These are phyloP conservation scores for Alternaria alternata DNA, from an alignment of 2,329 filamentous ascomycete genomes.

Conservation along the genomic window DNA sequence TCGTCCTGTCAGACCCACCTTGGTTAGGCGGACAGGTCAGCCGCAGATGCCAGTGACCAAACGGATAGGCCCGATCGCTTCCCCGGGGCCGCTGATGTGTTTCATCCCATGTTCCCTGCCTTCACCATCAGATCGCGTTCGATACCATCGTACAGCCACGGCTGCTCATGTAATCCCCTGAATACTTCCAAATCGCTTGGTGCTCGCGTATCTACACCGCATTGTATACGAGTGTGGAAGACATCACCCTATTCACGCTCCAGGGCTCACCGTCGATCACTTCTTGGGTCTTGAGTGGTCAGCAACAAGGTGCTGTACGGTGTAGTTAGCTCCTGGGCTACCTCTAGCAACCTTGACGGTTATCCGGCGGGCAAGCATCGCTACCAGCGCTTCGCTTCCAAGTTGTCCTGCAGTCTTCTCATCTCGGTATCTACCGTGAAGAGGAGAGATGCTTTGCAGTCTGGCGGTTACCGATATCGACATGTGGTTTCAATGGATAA, in stretches of 20 bases:
- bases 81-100: slow-evolving; percentile 14
- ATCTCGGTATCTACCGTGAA: background rate
- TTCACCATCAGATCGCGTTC: slow-evolving; percentile 12
- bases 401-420: background rate
- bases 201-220: slow-evolving; percentile 9
- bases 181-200: background rate
- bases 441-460: background rate
- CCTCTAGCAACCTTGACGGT: slow-evolving; percentile 1
- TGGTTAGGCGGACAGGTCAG: slow-evolving; percentile 9
- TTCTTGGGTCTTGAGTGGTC: background rate
- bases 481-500: background rate
- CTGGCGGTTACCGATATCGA: background rate
- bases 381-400: slow-evolving; percentile 1
- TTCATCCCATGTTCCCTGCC: slow-evolving; percentile 23
- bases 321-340: background rate
- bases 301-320: background rate
- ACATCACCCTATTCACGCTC: background rate
- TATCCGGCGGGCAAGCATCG: background rate
- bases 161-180: slow-evolving; percentile 4
- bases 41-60: slow-evolving; percentile 15
- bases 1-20: slow-evolving; percentile 21
- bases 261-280: slow-evolving; percentile 8
- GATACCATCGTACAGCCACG: slow-evolving; percentile 15
- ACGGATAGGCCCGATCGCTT: slow-evolving; percentile 18
- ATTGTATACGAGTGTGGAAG: slow-evolving; percentile 1